Conservation (phyloP, 192 early-diverging fungal genomes). For the Podila clonocystis region DNA sequence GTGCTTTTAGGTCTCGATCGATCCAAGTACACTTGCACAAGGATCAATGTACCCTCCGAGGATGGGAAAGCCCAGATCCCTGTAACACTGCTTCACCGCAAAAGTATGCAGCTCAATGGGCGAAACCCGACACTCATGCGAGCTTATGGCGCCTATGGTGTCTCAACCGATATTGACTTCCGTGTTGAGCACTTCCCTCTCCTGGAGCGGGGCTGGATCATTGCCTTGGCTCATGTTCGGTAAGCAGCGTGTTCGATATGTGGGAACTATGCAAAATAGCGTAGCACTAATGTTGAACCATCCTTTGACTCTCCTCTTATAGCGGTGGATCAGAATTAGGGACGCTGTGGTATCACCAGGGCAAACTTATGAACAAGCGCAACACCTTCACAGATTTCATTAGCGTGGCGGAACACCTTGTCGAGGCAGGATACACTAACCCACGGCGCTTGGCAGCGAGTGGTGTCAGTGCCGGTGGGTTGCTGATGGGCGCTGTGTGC, state of each 20-base stretch:
- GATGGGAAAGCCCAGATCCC: constrained; percentile 61
- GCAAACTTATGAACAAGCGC: constrained; percentile 73
- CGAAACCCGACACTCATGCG: constrained; percentile 72
- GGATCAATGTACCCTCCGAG: constrained; percentile 56
- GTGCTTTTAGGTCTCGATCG: constrained; percentile 51
- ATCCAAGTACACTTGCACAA: constrained; percentile 55
- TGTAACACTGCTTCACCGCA: constrained; percentile 71
- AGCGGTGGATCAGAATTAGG: constrained; percentile 86
- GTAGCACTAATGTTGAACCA: neutral
- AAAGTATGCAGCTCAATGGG: constrained; percentile 54
- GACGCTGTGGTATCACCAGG: constrained; percentile 79
- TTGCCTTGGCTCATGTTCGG: constrained; percentile 83
- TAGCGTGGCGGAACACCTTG: constrained; percentile 69
- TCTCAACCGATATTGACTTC: constrained; percentile 79
- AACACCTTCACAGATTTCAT: constrained; percentile 82
- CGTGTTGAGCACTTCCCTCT: constrained; percentile 79
- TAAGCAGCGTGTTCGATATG: constrained; percentile 1
- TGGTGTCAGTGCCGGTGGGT: constrained; percentile 82
- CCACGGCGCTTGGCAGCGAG: constrained; percentile 67
- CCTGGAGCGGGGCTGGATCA: constrained; percentile 82
- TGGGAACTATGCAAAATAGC: neutral
- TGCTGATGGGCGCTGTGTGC: constrained; percentile 68
- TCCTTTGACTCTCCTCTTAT: neutral
- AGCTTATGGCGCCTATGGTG: constrained; percentile 86
- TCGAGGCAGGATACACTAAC: constrained; percentile 66